Conservation (phyloP, 2,329 filamentous ascomycete species). For the Aspergillus niger region DNA sequence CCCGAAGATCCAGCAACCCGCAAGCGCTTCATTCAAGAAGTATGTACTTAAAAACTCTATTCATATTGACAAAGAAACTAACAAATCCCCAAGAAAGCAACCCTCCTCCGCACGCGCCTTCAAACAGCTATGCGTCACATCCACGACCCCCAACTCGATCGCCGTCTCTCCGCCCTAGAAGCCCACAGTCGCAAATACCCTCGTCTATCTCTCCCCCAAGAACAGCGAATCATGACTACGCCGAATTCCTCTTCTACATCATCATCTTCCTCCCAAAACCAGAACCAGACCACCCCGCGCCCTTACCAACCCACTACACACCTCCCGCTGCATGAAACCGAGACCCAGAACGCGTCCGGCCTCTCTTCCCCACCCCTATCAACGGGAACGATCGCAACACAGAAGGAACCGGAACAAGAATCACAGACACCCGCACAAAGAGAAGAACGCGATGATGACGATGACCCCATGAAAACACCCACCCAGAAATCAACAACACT, state of each 20-base stretch:
- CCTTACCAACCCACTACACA: conserved; percentile 3
- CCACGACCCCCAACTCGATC: conserved; percentile 42
- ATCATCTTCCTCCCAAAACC: background rate
- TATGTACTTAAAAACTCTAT: conserved; percentile 21
- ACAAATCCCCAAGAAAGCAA: conserved; percentile 43
- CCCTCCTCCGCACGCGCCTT: conserved; percentile 40
- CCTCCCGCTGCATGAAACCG: conserved; percentile 18
- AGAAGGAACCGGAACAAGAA: background rate
- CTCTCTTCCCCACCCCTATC: conserved; percentile 25
- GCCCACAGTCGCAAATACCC: conserved; percentile 41
- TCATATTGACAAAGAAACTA: conserved; percentile 7
- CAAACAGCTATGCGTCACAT: conserved; percentile 46
- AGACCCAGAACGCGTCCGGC: conserved; percentile 17
- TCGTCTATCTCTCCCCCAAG: conserved; percentile 28
- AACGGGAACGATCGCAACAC: conserved; percentile 2
- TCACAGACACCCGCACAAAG: too few relatives aligned
- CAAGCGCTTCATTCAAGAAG: conserved; percentile 45
- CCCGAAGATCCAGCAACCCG: conserved; percentile 40
- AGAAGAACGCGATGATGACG: conserved; percentile 9
- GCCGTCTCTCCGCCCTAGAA: conserved; percentile 44
- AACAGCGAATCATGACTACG: background rate
- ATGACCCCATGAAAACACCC: conserved; percentile 25
- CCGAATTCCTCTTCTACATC: background rate
- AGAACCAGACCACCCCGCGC: background rate
- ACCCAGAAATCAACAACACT: conserved; percentile 16